Evolutionary conservation across 768 basidiomycete genomes (phyloP).

Genomic region (Xerocomellus intermedius): DNA sequence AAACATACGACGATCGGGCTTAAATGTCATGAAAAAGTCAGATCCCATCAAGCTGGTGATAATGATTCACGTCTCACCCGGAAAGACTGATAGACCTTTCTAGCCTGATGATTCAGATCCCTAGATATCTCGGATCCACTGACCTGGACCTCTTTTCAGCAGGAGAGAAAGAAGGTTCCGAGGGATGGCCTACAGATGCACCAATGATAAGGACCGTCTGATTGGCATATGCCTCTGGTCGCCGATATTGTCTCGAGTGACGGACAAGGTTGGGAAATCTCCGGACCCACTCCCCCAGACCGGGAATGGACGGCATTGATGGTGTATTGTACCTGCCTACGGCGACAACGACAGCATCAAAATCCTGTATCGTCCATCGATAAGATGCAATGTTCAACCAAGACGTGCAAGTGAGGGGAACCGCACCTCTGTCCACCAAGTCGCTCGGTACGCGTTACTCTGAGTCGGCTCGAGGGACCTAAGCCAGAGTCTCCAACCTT

Average conservation of each 20-base stretch:
- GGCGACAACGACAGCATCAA: slow-evolving; percentile 13
- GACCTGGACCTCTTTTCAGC: too few relatives aligned
- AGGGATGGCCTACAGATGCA: slow-evolving; percentile 7
- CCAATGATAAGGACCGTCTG: slow-evolving; percentile 45
- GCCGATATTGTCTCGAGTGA: too few relatives aligned
- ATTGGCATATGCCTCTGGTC: slow-evolving; percentile 35
- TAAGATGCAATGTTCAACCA: not conserved
- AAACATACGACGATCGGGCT: too few relatives aligned
- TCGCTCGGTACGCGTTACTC: slow-evolving; percentile 25
- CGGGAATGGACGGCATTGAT: slow-evolving; percentile 11
- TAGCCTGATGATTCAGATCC: too few relatives aligned
- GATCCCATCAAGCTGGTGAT: too few relatives aligned
- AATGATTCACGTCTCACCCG: too few relatives aligned
- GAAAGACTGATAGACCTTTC: too few relatives aligned
- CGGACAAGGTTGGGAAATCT: slow-evolving; percentile 34
- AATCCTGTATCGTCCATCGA: not conserved
- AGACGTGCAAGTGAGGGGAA: not conserved
- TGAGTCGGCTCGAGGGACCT: slow-evolving; percentile 8
- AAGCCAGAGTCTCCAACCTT: slow-evolving; percentile 16
- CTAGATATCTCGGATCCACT: too few relatives aligned
- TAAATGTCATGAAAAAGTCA: too few relatives aligned
- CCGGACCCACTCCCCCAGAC: slow-evolving; percentile 6
- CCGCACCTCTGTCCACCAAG: slow-evolving; percentile 25
- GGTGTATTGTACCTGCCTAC: slow-evolving; percentile 9
- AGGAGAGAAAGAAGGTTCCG: too few relatives aligned